phyloP scores from a whole-genome alignment of 768 basidiomycete genomes.

The Mycena metata region DNA sequence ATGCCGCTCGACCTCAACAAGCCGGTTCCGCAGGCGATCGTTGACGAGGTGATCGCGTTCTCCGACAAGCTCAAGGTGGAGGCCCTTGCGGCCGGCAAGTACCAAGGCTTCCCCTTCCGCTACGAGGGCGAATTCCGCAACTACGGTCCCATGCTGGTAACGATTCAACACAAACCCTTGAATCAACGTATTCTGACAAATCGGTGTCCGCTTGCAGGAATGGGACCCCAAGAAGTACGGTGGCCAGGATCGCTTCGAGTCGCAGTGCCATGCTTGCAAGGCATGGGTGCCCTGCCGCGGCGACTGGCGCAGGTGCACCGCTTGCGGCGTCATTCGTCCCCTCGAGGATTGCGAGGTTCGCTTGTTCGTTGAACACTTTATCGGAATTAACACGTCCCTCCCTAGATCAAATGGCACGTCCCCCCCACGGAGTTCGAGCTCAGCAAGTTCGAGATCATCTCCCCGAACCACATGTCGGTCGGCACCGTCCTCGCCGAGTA shows the following conservation, averaged over 20 bases:
- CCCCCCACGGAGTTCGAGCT: slow-evolving; percentile 33
- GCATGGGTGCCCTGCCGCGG: slow-evolving; percentile 33
- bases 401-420: slow-evolving; percentile 30
- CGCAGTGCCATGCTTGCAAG: slow-evolving; percentile 29
- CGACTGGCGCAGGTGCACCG: slow-evolving; percentile 35
- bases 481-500: slow-evolving; percentile 31
- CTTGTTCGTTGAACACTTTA: not conserved
- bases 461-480: slow-evolving; percentile 29
- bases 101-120: slow-evolving; percentile 35
- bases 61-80: slow-evolving; percentile 35
- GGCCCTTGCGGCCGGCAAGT: slow-evolving; percentile 32
- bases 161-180: not conserved
- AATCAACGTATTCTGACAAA: not conserved
- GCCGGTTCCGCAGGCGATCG: slow-evolving; percentile 33
- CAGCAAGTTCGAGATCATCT: slow-evolving; percentile 34
- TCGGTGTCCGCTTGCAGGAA: slow-evolving; percentile 6
- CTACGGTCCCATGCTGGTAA: slow-evolving; percentile 30
- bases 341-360: slow-evolving; percentile 34
- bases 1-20: slow-evolving; percentile 35
- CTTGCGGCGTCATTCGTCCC: slow-evolving; percentile 33
- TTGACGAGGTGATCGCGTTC: slow-evolving; percentile 33
- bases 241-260: slow-evolving; percentile 29
- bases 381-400: not conserved
- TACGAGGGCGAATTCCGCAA: slow-evolving; percentile 32
- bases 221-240: slow-evolving; percentile 31